Percentiles rank a stretch among this genome's conserved stretches.
phyloP scores from a whole-genome alignment of 2,329 filamentous ascomycete genomes.

The Exophiala sp. region DNA sequence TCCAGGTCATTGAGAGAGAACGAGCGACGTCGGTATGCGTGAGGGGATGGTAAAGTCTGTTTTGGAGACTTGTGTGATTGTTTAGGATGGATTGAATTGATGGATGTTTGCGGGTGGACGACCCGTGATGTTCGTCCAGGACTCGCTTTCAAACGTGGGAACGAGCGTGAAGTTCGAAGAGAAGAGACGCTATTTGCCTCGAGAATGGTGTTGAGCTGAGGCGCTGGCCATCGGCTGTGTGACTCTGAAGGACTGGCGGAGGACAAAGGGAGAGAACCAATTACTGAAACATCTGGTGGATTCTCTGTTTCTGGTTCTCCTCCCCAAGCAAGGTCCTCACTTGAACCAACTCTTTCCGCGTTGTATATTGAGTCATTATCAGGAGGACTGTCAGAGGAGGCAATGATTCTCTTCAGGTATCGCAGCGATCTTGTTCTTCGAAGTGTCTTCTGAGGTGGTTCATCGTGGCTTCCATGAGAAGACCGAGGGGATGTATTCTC shows the following conservation, averaged over 20 bases:
- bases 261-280: conserved; percentile 27
- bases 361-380: conserved; percentile 39
- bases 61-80: background rate
- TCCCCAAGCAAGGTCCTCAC: conserved; percentile 19
- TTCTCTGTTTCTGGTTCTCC: conserved; percentile 4
- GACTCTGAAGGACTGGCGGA: conserved; percentile 18
- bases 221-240: conserved; percentile 26
- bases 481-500: background rate
- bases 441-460: conserved; percentile 1
- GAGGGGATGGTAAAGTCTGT: background rate
- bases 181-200: conserved; percentile 30
- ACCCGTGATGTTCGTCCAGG: conserved; percentile 1
- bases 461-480: conserved; percentile 3
- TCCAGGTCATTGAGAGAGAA: conserved; percentile 31
- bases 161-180: conserved; percentile 20
- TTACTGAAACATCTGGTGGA: conserved; percentile 11
- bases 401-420: conserved; percentile 21
- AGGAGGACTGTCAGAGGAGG: conserved; percentile 35
- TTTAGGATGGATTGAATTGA: conserved; percentile 7
- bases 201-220: conserved; percentile 30
- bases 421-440: conserved; percentile 25
- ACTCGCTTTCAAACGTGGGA: conserved; percentile 7
- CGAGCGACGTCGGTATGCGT: conserved; percentile 22
- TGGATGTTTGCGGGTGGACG: conserved; percentile 1
- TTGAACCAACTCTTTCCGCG: conserved; percentile 34